Conservation (phyloP, 148 eudicot genomes). For the Polygonum aviculare region DNA sequence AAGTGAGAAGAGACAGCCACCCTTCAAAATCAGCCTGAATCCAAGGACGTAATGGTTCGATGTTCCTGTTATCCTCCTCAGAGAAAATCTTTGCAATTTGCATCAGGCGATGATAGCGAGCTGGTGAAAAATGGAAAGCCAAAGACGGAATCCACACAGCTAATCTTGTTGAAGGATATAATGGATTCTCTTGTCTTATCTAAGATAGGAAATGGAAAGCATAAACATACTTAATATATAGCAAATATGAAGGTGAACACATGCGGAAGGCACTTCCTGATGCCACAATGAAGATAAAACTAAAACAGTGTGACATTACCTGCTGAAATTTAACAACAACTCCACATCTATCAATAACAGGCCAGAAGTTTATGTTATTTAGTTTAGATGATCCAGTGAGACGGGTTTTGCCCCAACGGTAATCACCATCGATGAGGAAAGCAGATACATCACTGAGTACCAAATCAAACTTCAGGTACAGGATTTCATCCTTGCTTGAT, state of each 20-base stretch:
- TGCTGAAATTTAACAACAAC: slow-evolving; percentile 84
- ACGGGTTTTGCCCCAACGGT: slow-evolving; percentile 52
- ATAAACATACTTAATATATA: background rate
- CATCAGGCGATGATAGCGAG: slow-evolving; percentile 97
- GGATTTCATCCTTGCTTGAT: slow-evolving; percentile 40
- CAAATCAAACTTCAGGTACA: slow-evolving; percentile 89
- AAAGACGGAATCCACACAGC: slow-evolving; percentile 86
- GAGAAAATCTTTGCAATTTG: slow-evolving; percentile 66
- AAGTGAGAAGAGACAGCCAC: slow-evolving; percentile 71
- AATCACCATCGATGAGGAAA: slow-evolving; percentile 90
- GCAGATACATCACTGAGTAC: slow-evolving; percentile 90
- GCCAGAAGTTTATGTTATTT: slow-evolving; percentile 46
- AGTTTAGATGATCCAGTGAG: slow-evolving; percentile 23
- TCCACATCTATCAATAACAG: slow-evolving; percentile 92
- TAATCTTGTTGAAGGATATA: slow-evolving; percentile 74
- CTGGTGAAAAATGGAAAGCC: slow-evolving; percentile 88
- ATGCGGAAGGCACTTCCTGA: background rate
- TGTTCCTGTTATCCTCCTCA: slow-evolving; percentile 35
- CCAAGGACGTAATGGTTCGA: slow-evolving; percentile 59
- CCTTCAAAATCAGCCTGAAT: slow-evolving; percentile 88
- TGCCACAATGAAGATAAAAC: background rate
- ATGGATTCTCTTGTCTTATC: slow-evolving; percentile 70
- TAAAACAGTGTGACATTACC: slow-evolving; percentile 28
- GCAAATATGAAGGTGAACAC: background rate
- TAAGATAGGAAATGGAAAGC: slow-evolving; percentile 14